Base-by-base conservation (phyloP, 306 rosid species). In the Sindora glabra region DNA sequence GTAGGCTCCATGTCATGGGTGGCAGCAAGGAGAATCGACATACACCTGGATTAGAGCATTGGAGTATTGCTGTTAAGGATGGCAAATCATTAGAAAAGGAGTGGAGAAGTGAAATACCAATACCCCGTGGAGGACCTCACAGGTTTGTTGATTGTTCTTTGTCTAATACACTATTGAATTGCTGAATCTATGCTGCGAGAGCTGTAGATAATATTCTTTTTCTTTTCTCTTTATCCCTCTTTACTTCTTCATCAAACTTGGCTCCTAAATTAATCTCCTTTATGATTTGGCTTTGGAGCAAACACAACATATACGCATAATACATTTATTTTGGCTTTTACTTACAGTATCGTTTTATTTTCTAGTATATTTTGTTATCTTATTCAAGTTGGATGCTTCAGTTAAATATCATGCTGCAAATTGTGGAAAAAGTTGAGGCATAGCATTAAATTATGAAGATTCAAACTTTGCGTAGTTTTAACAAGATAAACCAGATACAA, bases 101-200 rank as follows among this genome's bases (percentile, higher is more conserved):
- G 24, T 91, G 98, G 98, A 72, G 86, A 66, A 59, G 45, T 47
- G 98, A 91, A 78, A 77, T 78, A 56, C 88, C 96, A 21, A 91
- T 91, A 70, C 98, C 96, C 19, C 95, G 88, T 26, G 98, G 98
- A 11, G 98, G 98, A 53, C 98, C 98, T 61, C 98, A 91, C 72
- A 85, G 98, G 98, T 91, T 41, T 58, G 57, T 52, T 21, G 47
- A 48, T 8, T 56, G 33, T 66, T 38, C 16, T 33, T 33, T 68
- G 23, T 41, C 66, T 54, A 16, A 25, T 39, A 18, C 34, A 36
- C 48, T 32, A 45, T 48, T 40, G 46, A 56, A 27, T 54, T 49
- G 34, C 53, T 57, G 48, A 7, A 24, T 65, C 14, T 29, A 34
- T 48, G 38, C 30, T 21, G 21, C 55, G 47, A 25, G 50, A 38